Evolutionary conservation across 192 early-diverging fungal species (phyloP), one percentile per base, ranked within the genome.

Genomic region (Pilaira anomala): DNA sequence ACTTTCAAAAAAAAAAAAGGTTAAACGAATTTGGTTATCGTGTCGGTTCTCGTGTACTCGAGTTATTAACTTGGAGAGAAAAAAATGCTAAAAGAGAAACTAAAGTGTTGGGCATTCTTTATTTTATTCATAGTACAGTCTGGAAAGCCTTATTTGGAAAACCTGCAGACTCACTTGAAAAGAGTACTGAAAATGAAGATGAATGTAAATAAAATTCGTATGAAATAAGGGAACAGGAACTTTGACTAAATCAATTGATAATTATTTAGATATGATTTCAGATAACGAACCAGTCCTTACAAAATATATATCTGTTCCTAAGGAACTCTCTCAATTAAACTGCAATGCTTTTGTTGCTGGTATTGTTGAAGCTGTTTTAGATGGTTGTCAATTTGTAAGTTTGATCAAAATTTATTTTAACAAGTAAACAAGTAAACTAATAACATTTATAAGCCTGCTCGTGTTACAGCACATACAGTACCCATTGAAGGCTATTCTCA

Each of bases 111-210:
- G 85, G 88, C 8, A 89, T 94, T 16, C 82, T 99, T 22, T 88
- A 92, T 55, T 99, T 95, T 70, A 93, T 99, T 70, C 89, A 98
- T 76, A 89, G 90, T 1, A 91, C 86, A 2, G 82, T 99, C 16
- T 99, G 97, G 97, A 94, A 95, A 62, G 72, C 82, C 1, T 75
- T 99, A 71, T 99, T 99, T 82, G 96, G 95, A 45, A 97, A 96
- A 73, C 85, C 85, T 62, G 96, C 96, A 5, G 95, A 99, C 77
- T 91, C 96, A 42, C 75, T 99, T 56, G 96, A 98, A 65, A 96
- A 94, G 62, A 90, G 91, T 58, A 97, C 94, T 2, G 96, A 98
- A 45, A 91, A 88, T 68, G 95, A 99, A 28, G 96, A 98, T 65
- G 96, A 99, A 85, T 98, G 91, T 93, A 81, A 50, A 76, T 46